These are phyloP conservation scores for Picochlorum sp. DNA, from an alignment of 139 green algal genomes.

Conservation along the genomic window DNA sequence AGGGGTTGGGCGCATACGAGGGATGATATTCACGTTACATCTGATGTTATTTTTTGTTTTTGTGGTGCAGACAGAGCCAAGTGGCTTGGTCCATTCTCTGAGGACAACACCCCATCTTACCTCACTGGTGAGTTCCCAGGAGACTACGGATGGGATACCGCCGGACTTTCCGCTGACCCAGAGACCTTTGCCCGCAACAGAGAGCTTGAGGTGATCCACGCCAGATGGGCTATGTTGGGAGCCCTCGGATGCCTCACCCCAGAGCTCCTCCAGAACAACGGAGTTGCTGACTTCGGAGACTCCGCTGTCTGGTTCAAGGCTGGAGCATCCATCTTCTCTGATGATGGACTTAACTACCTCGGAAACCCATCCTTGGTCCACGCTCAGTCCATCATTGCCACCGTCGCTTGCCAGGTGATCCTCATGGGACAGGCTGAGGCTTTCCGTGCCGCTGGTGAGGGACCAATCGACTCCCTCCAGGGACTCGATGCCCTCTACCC, in stretches of 20 bases:
- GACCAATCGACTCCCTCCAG: conserved; percentile 22
- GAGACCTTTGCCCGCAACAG: conserved; percentile 66
- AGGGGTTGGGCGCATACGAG: too few relatives aligned
- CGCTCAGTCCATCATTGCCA: conserved; percentile 84
- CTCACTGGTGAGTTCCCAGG: conserved; percentile 60
- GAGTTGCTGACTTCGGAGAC: conserved; percentile 36
- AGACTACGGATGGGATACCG: conserved; percentile 92
- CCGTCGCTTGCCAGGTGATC: conserved; percentile 72
- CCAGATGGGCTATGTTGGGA: conserved; percentile 79
- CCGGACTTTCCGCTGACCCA: conserved; percentile 83
- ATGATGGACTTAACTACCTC: conserved; percentile 77
- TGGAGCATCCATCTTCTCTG: conserved; percentile 84
- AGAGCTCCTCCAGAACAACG: conserved; percentile 33
- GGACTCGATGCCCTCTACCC: conserved; percentile 62
- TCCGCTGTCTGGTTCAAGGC: conserved; percentile 90
- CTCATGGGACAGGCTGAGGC: conserved; percentile 63
- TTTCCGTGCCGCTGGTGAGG: conserved; percentile 55
- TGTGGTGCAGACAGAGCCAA: conserved; percentile 36
- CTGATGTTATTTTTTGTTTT: background rate
- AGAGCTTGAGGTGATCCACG: conserved; percentile 78
- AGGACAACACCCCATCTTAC: conserved; percentile 56
- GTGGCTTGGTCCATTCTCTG: conserved; percentile 71
- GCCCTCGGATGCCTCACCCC: conserved; percentile 52
- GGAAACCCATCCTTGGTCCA: conserved; percentile 72
- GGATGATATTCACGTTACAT: too few relatives aligned